A percentile compares a stretch with the other conserved stretches of the same genome.
These are phyloP conservation scores for Plasmopara viticola DNA, from an alignment of 352 stramenopile genomes.

Conservation along the genomic window DNA sequence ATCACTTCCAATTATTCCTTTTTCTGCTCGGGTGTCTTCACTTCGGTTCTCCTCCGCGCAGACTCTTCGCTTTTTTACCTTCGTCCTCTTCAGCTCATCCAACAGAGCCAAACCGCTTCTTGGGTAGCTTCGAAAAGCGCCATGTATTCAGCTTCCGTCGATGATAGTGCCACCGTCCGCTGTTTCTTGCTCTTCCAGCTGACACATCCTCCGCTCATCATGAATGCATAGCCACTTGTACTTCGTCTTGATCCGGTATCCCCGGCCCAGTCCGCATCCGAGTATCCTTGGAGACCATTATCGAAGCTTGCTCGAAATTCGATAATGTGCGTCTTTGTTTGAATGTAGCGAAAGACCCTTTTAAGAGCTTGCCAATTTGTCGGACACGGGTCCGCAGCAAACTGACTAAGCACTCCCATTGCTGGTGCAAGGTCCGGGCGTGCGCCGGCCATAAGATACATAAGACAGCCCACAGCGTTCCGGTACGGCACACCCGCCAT, in stretches of 20 bases:
- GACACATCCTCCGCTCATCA: too few species aligned
- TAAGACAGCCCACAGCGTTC: too few species aligned
- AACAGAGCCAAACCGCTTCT: conserved; percentile 1
- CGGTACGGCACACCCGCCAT: too few species aligned
- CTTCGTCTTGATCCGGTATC: too few species aligned
- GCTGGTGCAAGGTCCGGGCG: neutral
- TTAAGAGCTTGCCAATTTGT: neutral
- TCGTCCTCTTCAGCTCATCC: too few species aligned
- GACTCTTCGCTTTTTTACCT: too few species aligned
- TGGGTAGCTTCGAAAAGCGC: neutral
- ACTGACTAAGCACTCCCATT: neutral
- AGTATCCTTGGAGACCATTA: neutral
- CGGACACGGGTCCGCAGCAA: neutral
- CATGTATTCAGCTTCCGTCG: neutral
- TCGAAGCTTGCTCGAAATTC: neutral
- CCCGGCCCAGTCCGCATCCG: neutral
- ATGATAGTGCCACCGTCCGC: too few species aligned
- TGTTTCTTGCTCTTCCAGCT: too few species aligned
- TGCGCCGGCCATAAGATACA: neutral
- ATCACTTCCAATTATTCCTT: too few species aligned
- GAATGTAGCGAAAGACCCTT: conserved; percentile 7
- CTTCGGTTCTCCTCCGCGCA: too few species aligned
- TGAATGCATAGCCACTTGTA: too few species aligned
- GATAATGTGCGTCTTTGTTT: neutral
- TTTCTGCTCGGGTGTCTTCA: too few species aligned